Percentiles rank a stretch among this genome's conserved stretches.
phyloP scores from a whole-genome alignment of 169 alveolate species.

The Plasmodium gaboni region DNA sequence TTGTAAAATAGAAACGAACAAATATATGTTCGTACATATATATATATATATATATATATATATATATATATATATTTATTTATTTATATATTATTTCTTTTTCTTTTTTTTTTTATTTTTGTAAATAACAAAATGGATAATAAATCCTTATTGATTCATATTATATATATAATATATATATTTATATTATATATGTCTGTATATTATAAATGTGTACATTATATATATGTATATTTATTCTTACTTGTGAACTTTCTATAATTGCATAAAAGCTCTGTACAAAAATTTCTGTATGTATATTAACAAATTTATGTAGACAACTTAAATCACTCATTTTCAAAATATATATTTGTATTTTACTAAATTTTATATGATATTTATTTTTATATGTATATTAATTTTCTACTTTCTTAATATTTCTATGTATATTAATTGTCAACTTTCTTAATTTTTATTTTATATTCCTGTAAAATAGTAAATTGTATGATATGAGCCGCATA shows the following conservation, averaged over 20 bases:
- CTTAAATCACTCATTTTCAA: constrained; percentile 31
- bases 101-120: not conserved
- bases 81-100: not conserved
- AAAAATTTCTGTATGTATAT: constrained; percentile 52
- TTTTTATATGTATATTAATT: too few species aligned
- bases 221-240: not conserved
- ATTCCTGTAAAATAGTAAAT: too few species aligned
- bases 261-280: constrained; percentile 72
- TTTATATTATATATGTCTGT: too few species aligned
- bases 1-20: too few species aligned
- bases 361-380: too few species aligned
- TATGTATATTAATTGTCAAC: too few species aligned
- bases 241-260: constrained; percentile 73
- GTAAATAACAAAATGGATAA: constrained; percentile 4
- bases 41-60: not conserved
- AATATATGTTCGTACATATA: not conserved
- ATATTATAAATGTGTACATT: not conserved
- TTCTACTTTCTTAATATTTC: too few species aligned
- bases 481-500: too few species aligned
- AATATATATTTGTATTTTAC: not conserved
- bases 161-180: constrained; percentile 8
- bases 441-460: too few species aligned
- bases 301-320: constrained; percentile 47
- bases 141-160: not conserved
- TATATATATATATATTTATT: not conserved